These are phyloP conservation scores for Aspergillus floridensis DNA, from an alignment of 2,329 filamentous ascomycete species.

Conservation along the genomic window DNA sequence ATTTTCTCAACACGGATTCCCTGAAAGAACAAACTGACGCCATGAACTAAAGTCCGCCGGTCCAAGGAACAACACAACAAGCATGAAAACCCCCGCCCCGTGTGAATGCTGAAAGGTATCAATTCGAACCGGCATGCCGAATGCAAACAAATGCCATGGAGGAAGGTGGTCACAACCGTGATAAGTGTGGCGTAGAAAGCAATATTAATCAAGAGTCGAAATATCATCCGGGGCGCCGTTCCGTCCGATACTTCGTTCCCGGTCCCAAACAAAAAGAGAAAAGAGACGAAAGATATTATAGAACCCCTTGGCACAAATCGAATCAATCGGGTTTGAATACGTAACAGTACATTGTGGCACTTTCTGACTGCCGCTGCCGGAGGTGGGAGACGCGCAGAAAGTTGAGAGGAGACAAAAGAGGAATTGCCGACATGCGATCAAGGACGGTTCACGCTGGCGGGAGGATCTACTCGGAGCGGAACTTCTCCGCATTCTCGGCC, in stretches of 20 bases:
- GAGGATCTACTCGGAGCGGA: conserved; percentile 14
- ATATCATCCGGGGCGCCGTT: conserved; percentile 21
- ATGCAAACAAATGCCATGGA: conserved; percentile 23
- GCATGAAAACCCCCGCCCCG: conserved; percentile 20
- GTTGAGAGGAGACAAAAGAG: neutral
- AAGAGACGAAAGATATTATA: neutral
- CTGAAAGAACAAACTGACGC: conserved; percentile 22
- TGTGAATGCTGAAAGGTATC: conserved; percentile 27
- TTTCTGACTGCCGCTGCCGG: neutral
- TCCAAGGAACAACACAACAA: conserved; percentile 24
- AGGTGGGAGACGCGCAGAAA: neutral
- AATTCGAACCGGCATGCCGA: conserved; percentile 19
- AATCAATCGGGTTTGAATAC: conserved; percentile 12
- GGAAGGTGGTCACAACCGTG: conserved; percentile 7
- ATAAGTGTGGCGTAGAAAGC: conserved; percentile 8
- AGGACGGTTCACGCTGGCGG: neutral
- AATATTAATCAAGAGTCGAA: conserved; percentile 13
- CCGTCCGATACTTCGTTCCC: conserved; percentile 14
- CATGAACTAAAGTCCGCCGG: conserved; percentile 23
- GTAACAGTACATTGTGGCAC: conserved; percentile 15
- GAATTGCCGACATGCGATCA: too few relatives aligned
- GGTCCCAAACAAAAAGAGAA: conserved; percentile 7
- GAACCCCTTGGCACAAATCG: conserved; percentile 15
- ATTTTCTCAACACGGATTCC: conserved; percentile 21
- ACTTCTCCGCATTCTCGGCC: conserved; percentile 20